Evolutionary conservation across 108 stramenopile species (phyloP).

Genomic region (Nitzschia inconspicua): DNA sequence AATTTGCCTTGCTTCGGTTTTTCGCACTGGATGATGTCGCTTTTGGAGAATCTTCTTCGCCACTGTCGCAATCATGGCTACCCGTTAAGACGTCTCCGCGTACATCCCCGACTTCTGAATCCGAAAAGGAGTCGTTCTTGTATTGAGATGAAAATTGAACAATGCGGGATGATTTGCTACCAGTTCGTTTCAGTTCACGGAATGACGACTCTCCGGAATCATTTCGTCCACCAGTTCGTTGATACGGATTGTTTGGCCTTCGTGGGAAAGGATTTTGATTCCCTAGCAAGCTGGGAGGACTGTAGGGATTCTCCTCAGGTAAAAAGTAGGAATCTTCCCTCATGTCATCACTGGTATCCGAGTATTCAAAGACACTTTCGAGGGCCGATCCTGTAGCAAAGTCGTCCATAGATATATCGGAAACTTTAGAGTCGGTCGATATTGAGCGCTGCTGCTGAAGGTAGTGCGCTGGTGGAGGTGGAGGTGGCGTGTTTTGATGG

Average conservation of each 20-base stretch:
- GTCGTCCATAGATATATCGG: slow-evolving; percentile 29
- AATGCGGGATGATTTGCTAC: slow-evolving; percentile 14
- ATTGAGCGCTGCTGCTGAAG: neutral
- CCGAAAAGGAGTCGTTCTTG: neutral
- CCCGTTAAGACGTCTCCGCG: too few species aligned
- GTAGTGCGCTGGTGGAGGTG: neutral
- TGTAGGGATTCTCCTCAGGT: slow-evolving; percentile 2
- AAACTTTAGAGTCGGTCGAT: slow-evolving; percentile 11
- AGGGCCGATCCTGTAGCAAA: neutral
- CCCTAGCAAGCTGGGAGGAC: neutral
- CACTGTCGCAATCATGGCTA: too few species aligned
- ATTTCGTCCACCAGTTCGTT: neutral
- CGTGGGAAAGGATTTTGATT: neutral
- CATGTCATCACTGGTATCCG: slow-evolving; percentile 34
- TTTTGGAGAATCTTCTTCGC: too few species aligned
- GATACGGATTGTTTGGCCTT: neutral
- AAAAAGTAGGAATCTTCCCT: slow-evolving; percentile 30
- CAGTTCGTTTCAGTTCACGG: slow-evolving; percentile 10
- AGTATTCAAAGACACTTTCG: slow-evolving; percentile 31
- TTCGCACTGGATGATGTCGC: neutral
- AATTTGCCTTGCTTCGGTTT: neutral
- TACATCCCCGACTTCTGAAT: neutral
- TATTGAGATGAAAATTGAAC: slow-evolving; percentile 2
- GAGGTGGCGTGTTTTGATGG: neutral
- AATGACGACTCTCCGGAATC: slow-evolving; percentile 23